phyloP scores from a whole-genome alignment of 1,284 basidiomycete genomes.

The Ceratobasidium sp. region DNA sequence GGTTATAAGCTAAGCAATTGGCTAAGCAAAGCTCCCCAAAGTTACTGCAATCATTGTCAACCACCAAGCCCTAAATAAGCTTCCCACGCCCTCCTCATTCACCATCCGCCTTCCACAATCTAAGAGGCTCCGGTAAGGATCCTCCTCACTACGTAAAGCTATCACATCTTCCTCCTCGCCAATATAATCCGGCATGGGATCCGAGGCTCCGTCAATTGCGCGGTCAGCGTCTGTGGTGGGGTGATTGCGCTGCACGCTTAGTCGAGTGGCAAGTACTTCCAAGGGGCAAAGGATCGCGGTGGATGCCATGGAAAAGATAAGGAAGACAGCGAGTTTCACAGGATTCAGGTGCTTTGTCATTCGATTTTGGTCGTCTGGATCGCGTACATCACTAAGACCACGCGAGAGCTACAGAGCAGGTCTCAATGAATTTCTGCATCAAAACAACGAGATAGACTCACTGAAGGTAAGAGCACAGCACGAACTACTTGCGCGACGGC shows the following conservation, averaged over 20 bases:
- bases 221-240: slow-evolving; percentile 67
- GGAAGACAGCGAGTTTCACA: slow-evolving; percentile 69
- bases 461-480: slow-evolving; percentile 73
- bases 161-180: slow-evolving; percentile 90
- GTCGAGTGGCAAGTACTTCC: slow-evolving; percentile 84
- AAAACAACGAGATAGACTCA: background rate
- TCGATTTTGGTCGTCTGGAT: slow-evolving; percentile 38
- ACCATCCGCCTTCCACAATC: slow-evolving; percentile 85
- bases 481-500: slow-evolving; percentile 78
- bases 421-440: background rate
- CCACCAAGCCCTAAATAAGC: slow-evolving; percentile 91
- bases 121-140: slow-evolving; percentile 85
- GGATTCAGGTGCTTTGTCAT: slow-evolving; percentile 47
- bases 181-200: slow-evolving; percentile 73
- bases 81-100: slow-evolving; percentile 83
- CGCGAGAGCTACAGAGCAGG: slow-evolving; percentile 28
- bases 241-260: slow-evolving; percentile 89
- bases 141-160: slow-evolving; percentile 80
- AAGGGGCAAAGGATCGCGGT: slow-evolving; percentile 80
- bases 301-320: slow-evolving; percentile 70
- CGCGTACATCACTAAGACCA: slow-evolving; percentile 43
- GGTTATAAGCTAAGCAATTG: background rate
- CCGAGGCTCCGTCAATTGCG: slow-evolving; percentile 29
- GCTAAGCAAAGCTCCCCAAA: slow-evolving; percentile 68
- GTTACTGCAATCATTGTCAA: slow-evolving; percentile 79